These are phyloP conservation scores for Jackrogersella multiformis DNA, from an alignment of 495 filamentous ascomycete species.

Conservation along the genomic window DNA sequence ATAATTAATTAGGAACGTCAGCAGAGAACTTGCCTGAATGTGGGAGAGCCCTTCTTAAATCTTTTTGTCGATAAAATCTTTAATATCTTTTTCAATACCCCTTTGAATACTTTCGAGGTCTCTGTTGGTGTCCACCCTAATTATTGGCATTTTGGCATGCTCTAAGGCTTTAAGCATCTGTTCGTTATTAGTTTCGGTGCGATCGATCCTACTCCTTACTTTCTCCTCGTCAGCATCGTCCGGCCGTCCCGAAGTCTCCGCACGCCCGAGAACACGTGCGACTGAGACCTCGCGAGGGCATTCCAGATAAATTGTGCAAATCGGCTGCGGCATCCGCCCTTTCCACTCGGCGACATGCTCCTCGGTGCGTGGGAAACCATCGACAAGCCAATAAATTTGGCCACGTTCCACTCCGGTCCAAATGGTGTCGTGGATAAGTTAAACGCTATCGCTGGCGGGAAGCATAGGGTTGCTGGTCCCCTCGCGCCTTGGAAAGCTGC, in stretches of 20 bases:
- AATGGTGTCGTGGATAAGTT: conserved; percentile 20
- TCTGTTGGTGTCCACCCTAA: conserved; percentile 15
- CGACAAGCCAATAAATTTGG: conserved; percentile 27
- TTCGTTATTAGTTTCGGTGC: neutral
- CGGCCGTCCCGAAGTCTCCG: conserved; percentile 23
- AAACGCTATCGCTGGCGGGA: conserved; percentile 9
- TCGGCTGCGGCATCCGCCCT: conserved; percentile 17
- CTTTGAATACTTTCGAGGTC: too few species aligned
- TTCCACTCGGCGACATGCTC: conserved; percentile 22
- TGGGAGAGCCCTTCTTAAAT: too few species aligned
- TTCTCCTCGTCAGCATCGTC: conserved; percentile 13
- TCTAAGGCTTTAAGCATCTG: too few species aligned
- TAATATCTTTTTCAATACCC: too few species aligned
- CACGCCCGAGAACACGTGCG: conserved; percentile 11
- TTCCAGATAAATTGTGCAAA: conserved; percentile 15
- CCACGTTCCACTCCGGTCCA: conserved; percentile 10
- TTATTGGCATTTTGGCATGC: conserved; percentile 15
- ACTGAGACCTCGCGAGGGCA: conserved; percentile 24
- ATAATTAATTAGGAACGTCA: too few species aligned
- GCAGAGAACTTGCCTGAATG: too few species aligned
- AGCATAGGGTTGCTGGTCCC: conserved; percentile 16
- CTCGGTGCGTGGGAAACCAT: conserved; percentile 30
- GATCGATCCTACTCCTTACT: conserved; percentile 13
- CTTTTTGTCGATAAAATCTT: too few species aligned
- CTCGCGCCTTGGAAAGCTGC: conserved; percentile 21